Base-by-base conservation (phyloP, 2,329 filamentous ascomycete species). In the Ophidiomyces ophidiicola region DNA sequence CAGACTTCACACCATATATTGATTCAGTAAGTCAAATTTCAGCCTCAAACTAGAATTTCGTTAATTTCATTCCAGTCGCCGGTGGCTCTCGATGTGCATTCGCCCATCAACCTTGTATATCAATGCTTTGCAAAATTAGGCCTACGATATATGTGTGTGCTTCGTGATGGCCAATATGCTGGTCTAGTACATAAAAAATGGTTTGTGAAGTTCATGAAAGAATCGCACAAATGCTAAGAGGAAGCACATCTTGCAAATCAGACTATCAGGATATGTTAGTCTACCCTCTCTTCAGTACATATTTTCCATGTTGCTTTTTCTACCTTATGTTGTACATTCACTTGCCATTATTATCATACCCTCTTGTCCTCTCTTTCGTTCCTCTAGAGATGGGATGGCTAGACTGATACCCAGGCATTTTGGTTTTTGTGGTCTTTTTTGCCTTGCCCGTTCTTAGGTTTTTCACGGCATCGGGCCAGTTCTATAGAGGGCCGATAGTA, bases 161-260 rank as follows among this genome's bases (percentile, higher is more conserved):
- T 90, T 18, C 74, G 74, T 40, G 78, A 94, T 48, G 90, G 90
- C 17, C 76, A 76, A 45, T 98, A 84, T 61, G 82, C 82, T 2
- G 90, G 90, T 46, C 74, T 98, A 69, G 85, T 93, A 36, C 90
- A 98, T 61, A 96, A 96, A 68, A 98, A 98, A 67, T 80, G 78
- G 3, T 96, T 98, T 65, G 88, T 94, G 44, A 87, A 84, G 59
- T 94, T 93, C 56, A 80, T 93, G 61, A 84, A 87, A 49, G 81
- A 92, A 29, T 41, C 23, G 6, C 39, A 43, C 17, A 43, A 45
- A 25, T 36, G 31, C 12, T 6, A 26, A 26, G 38, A 36, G 25
- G 14, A 12, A 19, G 37, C 29, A 4, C 4, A 14, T 10, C 14
- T 28, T 14, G 14, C 14, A 14, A 28, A 10, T 14, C 11, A 14